A percentile compares a stretch with the other conserved stretches of the same genome.
Evolutionary conservation across 1,284 basidiomycete species (phyloP).

Genomic region (Amylostereum chailletii): DNA sequence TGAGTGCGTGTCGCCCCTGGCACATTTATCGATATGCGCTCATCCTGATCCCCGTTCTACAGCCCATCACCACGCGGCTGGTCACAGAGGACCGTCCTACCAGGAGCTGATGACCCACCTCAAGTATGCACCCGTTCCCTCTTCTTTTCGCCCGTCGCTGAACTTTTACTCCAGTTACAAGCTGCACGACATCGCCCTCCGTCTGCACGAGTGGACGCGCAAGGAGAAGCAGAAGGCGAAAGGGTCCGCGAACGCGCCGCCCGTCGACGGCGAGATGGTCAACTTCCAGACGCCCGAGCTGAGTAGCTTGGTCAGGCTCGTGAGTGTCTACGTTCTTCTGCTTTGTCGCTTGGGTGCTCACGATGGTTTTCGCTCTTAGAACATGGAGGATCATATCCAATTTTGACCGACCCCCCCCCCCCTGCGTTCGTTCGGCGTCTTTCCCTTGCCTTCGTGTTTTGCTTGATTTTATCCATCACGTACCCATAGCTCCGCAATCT

Average conservation of each 20-base stretch:
- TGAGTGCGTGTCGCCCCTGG: neutral
- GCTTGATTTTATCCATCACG: too few species aligned
- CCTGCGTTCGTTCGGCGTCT: too few species aligned
- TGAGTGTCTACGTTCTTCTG: neutral
- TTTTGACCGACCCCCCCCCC: too few species aligned
- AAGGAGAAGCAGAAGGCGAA: slow-evolving; percentile 3
- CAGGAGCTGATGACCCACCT: slow-evolving; percentile 9
- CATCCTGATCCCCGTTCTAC: neutral
- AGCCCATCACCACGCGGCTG: neutral
- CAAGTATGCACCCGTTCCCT: slow-evolving; percentile 3
- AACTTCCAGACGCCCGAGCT: slow-evolving; percentile 9
- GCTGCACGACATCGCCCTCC: slow-evolving; percentile 1
- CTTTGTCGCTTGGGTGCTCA: too few species aligned
- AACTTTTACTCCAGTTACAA: slow-evolving; percentile 1
- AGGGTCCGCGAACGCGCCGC: neutral
- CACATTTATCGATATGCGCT: neutral
- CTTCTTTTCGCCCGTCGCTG: neutral
- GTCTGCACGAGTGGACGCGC: slow-evolving; percentile 9
- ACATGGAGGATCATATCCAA: too few species aligned
- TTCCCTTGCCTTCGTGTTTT: too few species aligned
- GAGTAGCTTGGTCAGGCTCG: neutral
- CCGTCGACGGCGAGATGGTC: slow-evolving; percentile 7
- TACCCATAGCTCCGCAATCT: too few species aligned
- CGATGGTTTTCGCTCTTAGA: too few species aligned
- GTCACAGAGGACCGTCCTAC: slow-evolving; percentile 6